Base-by-base conservation (phyloP, 306 rosid species). In the Cucurbita pepo region DNA sequence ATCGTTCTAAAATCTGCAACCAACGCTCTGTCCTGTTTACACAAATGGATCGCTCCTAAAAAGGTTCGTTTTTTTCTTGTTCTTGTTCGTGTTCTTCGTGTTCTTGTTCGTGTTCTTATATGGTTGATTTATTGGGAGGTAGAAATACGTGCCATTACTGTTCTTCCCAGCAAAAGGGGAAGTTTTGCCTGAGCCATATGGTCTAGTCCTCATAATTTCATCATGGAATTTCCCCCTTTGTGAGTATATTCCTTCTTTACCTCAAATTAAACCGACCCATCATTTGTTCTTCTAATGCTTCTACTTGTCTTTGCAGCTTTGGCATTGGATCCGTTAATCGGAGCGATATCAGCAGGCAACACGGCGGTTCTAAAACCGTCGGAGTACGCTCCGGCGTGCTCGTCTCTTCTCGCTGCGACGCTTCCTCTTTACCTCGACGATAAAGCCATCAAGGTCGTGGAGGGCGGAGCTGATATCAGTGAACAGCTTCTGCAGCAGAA, bases 311-410 rank as follows among this genome's bases (percentile, higher is more conserved):
- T 81, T 60, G 87, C 79, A 91, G 99, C 87, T 51, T 55, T 94
- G 77, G 73, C 90, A 41, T 71, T 94, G 87, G 99, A 94, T 77
- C 99, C 99, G 34, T 19, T 94, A 56, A 84, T 94, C 16, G 99
- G 99, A 76, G 99, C 99, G 52, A 83, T 91, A 82, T 83, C 96
- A 25, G 99, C 96, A 9, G 97, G 99, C 77, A 94, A 91, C 75
- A 81, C 74, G 43, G 90, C 84, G 45, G 81, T 94, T 15, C 6
- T 90, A 43, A 89, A 94, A 79, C 90, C 89, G 56, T 91, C 97
- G 25, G 99, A 94, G 22, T 82, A 83, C 69, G 87, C 99, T 47
- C 81, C 90, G 38, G 85, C 89, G 41, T 85, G 87, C 79, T 86
- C 97, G 76, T 82, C 88, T 59, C 79, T 91, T 66, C 90, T 94